Conservation (phyloP, 495 filamentous ascomycete species). For the Lasiosphaeria miniovina region DNA sequence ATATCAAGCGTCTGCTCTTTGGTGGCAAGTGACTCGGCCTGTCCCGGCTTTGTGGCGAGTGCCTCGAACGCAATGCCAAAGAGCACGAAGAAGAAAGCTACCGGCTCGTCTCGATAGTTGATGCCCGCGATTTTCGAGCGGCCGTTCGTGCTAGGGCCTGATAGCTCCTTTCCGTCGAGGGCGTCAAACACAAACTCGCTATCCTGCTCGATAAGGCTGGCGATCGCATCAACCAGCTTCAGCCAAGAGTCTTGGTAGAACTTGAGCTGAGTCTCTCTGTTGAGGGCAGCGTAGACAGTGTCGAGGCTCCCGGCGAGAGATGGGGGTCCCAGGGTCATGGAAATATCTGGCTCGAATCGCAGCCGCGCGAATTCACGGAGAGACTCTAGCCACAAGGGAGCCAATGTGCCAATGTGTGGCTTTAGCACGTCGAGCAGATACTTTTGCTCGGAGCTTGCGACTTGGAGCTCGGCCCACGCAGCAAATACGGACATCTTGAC, state of each 20-base stretch:
- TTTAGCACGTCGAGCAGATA: slow-evolving; percentile 87
- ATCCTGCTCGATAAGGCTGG: slow-evolving; percentile 94
- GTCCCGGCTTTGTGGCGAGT: slow-evolving; percentile 70
- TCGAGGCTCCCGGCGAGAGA: slow-evolving; percentile 77
- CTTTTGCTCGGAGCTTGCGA: slow-evolving; percentile 88
- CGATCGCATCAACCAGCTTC: slow-evolving; percentile 94
- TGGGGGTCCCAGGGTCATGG: slow-evolving; percentile 72
- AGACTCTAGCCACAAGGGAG: slow-evolving; percentile 90
- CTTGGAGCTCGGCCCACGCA: slow-evolving; percentile 98
- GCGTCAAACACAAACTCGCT: slow-evolving; percentile 97
- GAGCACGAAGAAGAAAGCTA: slow-evolving; percentile 98
- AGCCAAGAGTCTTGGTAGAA: slow-evolving; percentile 99
- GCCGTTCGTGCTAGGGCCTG: slow-evolving; percentile 48
- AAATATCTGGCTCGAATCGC: slow-evolving; percentile 95
- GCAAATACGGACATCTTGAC: slow-evolving; percentile 94
- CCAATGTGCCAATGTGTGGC: slow-evolving; percentile 83
- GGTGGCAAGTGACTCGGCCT: slow-evolving; percentile 64
- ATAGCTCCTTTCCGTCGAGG: slow-evolving; percentile 76
- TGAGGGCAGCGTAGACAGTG: slow-evolving; percentile 87
- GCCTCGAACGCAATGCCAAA: slow-evolving; percentile 97
- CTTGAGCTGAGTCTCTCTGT: slow-evolving; percentile 86
- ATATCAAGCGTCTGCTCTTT: slow-evolving; percentile 85
- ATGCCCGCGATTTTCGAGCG: slow-evolving; percentile 65
- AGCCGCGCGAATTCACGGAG: slow-evolving; percentile 90
- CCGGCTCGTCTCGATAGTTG: slow-evolving; percentile 95